A percentile compares a stretch with the other conserved stretches of the same genome.
phyloP scores from a whole-genome alignment of 2,329 filamentous ascomycete genomes.

The Botrytis hyacinthi region DNA sequence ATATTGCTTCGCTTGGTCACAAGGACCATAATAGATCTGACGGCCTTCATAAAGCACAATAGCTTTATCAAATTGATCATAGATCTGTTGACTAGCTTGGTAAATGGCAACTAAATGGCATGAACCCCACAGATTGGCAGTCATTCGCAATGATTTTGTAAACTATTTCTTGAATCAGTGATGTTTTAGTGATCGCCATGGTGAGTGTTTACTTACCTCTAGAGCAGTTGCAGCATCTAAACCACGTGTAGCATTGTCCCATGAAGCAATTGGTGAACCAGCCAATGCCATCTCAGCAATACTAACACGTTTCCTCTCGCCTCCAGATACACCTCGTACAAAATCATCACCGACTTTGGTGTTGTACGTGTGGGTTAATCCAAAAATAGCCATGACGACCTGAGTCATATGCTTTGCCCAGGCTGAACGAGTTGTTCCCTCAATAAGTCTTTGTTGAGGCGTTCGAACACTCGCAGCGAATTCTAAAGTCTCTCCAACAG shows the following conservation, averaged over 20 bases:
- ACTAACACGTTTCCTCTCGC: conserved; percentile 75
- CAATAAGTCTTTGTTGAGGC: conserved; percentile 54
- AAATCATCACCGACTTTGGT: conserved; percentile 76
- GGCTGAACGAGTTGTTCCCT: conserved; percentile 57
- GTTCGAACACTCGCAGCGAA: conserved; percentile 71
- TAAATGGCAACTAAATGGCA: conserved; percentile 69
- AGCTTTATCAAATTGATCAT: conserved; percentile 69
- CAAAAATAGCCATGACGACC: conserved; percentile 67
- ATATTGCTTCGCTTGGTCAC: conserved; percentile 63
- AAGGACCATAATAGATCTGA: conserved; percentile 71
- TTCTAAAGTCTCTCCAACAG: conserved; percentile 69
- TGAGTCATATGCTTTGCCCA: conserved; percentile 45
- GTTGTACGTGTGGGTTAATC: conserved; percentile 67
- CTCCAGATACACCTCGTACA: conserved; percentile 66
- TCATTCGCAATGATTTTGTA: conserved; percentile 62
- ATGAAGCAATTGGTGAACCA: conserved; percentile 46
- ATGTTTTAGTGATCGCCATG: background rate
- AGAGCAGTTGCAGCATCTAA: conserved; percentile 72
- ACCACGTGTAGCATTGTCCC: conserved; percentile 55
- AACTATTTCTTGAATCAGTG: conserved; percentile 48
- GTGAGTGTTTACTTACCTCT: conserved; percentile 33
- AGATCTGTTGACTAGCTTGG: conserved; percentile 68
- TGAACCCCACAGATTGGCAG: conserved; percentile 62
- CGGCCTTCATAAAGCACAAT: conserved; percentile 65
- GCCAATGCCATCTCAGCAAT: conserved; percentile 71